These are phyloP conservation scores for Parietaria judaica DNA, from an alignment of 306 rosid genomes.

Conservation along the genomic window DNA sequence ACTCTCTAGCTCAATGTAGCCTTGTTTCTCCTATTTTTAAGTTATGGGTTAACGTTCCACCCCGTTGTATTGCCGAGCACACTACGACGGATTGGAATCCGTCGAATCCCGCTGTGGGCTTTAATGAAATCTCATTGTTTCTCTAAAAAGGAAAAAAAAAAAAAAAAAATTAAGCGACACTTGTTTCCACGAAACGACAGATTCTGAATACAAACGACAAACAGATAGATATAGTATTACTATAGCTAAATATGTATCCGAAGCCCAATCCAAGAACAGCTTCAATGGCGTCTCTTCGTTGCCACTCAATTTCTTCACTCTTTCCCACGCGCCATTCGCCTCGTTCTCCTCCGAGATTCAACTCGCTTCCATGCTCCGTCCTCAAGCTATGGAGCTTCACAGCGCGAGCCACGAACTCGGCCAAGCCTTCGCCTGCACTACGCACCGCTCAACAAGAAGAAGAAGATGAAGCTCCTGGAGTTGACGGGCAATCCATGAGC, in stretches of 20 bases:
- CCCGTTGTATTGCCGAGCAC: too few relatives aligned
- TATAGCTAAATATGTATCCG: too few relatives aligned
- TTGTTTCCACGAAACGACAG: too few relatives aligned
- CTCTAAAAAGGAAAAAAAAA: too few relatives aligned
- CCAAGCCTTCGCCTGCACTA: slow-evolving; percentile 24
- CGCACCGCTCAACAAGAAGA: not conserved
- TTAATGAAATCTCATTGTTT: too few relatives aligned
- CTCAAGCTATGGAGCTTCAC: slow-evolving; percentile 17
- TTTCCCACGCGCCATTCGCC: slow-evolving; percentile 22
- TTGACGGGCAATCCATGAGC: slow-evolving; percentile 51
- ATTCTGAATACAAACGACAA: too few relatives aligned
- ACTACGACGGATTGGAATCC: too few relatives aligned
- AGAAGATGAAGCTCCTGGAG: slow-evolving; percentile 28
- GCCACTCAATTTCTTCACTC: slow-evolving; percentile 34
- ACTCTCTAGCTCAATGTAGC: too few relatives aligned
- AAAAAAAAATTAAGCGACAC: too few relatives aligned
- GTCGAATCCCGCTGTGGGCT: too few relatives aligned
- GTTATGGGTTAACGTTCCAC: not conserved
- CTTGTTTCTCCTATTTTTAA: not conserved
- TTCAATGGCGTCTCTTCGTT: slow-evolving; percentile 18
- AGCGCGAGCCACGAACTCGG: slow-evolving; percentile 37
- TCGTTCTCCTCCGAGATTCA: slow-evolving; percentile 12
- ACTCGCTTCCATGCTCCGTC: slow-evolving; percentile 13
- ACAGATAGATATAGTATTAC: too few relatives aligned
- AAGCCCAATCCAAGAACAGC: too few relatives aligned